Evolutionary conservation across 75 land plant species (phyloP), one percentile per base, ranked within the genome.

Genomic region (Pinus albicaulis): DNA sequence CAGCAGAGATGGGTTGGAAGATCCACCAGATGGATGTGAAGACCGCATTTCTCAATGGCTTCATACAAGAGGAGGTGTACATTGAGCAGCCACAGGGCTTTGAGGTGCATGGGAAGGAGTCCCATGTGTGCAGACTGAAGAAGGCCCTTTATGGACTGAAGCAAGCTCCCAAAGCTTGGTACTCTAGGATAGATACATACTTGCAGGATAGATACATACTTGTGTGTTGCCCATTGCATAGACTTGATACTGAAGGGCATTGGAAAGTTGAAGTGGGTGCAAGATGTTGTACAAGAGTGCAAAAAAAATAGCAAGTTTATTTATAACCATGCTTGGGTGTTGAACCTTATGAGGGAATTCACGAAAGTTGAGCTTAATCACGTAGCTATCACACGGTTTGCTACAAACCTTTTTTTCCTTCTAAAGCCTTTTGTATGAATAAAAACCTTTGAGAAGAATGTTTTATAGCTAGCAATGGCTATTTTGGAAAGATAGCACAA

Each of bases 211-310:
- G n/a, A n/a, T n/a, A n/a, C n/a, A n/a, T n/a, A n/a, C n/a, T n/a
- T n/a, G n/a, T 91, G 89, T 77, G 79, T 85, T 22, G 68, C 83
- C 34, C 78, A 55, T 59, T 82, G 82, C 74, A 61, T 91, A 23
- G 79, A 86, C 52, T 74, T 77, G 72, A 82, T 91, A 52, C 87
- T 90, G 6, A 80, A 82, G 25, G 91, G 88, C 56, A 63, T 91
- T 56, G 75, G 71, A 20, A 82, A 88, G 52, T 36, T 88, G 62
- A 78, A 79, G 3, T 70, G 72, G 68, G 72, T 88, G 71, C 58
- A 41, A 56, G 72, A 56, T 80, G 0, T 38, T 38, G 6, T 38
- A 5, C 41, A 38, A 5, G 3, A 38, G 5, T 38, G 41, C 5
- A 38, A 78, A 65, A 36, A 76, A 3, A 82, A 86, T 1, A 80